A percentile compares a stretch with the other conserved stretches of the same genome.
Evolutionary conservation across 75 land plant species (phyloP).

Genomic region (Pinus albicaulis): DNA sequence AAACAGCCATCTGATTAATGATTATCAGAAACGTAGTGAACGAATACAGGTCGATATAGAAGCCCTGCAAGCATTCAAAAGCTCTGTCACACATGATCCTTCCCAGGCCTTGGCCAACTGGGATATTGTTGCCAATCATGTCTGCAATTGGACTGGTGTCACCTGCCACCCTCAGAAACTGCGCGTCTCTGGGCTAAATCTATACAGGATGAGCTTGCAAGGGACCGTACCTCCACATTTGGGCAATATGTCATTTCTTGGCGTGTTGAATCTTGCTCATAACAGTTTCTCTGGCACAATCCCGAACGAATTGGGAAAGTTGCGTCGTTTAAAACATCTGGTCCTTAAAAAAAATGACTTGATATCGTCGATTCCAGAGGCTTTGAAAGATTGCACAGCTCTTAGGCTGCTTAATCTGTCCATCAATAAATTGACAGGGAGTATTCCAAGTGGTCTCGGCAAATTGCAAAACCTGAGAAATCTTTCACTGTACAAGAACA

Average conservation of each 20-base stretch:
- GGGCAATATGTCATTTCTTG: neutral
- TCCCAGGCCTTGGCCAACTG: neutral
- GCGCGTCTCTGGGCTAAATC: neutral
- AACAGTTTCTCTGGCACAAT: conserved; percentile 17
- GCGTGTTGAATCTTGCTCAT: conserved; percentile 8
- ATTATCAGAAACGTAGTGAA: no score
- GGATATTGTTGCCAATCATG: neutral
- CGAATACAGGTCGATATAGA: neutral
- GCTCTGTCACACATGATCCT: neutral
- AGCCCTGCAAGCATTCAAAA: neutral
- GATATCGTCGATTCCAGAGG: conserved; percentile 54
- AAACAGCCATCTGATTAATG: no score
- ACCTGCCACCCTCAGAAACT: neutral
- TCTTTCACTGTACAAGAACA: conserved; percentile 16
- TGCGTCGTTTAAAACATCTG: conserved; percentile 34
- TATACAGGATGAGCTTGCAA: conserved; percentile 5
- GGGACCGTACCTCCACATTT: conserved; percentile 8
- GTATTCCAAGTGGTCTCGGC: conserved; percentile 13
- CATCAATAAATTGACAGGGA: conserved; percentile 10
- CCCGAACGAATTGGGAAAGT: conserved; percentile 16
- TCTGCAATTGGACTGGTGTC: conserved; percentile 1
- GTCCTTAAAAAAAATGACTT: conserved; percentile 44
- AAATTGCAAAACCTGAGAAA: neutral
- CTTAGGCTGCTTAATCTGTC: conserved; percentile 7
- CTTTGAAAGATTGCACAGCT: conserved; percentile 37